Evolutionary conservation across 441 rosid species (phyloP), one percentile per base, ranked within the genome.

Genomic region (Melastoma candidum): DNA sequence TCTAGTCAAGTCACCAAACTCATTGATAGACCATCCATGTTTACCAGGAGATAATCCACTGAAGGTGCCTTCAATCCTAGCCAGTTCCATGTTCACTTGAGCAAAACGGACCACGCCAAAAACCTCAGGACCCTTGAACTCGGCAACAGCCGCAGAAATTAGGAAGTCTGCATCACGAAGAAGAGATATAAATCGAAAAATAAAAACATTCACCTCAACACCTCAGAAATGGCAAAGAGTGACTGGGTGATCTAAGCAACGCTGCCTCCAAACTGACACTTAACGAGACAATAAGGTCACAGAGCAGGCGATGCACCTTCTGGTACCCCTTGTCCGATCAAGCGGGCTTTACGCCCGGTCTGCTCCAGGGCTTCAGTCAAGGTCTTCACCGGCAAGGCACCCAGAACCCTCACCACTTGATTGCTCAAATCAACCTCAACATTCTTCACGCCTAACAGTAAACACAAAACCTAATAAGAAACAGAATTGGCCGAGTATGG

Each of bases 301-400:
- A 26, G 26, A 24, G 29, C 2, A 50, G 53, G 36, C 32, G 47
- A 68, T 81, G 56, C 43, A 90, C 98, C 98, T 74, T 87, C 88
- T 11, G 93, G 96, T 54, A 85, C 72, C 48, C 98, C 95, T 77
- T 87, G 96, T 52, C 98, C 98, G 58, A 90, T 85, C 59, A 90
- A 59, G 3, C 87, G 76, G 58, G 96, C 88, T 65, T 80, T 87
- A 54, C 88, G 75, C 48, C 96, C 93, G 0, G 88, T 87, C 75
- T 83, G 90, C 80, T 83, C 85, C 74, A 90, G 61, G 39, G 93
- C 95, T 66, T 83, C 88, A 1, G 77, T 68, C 85, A 90, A 77
- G 13, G 49, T 67, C 65, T 72, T 87, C 49, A 83, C 79, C 59
- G 95, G 77, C 12, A 90, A 78, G 53, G 72, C 71, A 51, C 98